Conservation (phyloP, 2,329 filamentous ascomycete species). For the Talaromyces sp. region DNA sequence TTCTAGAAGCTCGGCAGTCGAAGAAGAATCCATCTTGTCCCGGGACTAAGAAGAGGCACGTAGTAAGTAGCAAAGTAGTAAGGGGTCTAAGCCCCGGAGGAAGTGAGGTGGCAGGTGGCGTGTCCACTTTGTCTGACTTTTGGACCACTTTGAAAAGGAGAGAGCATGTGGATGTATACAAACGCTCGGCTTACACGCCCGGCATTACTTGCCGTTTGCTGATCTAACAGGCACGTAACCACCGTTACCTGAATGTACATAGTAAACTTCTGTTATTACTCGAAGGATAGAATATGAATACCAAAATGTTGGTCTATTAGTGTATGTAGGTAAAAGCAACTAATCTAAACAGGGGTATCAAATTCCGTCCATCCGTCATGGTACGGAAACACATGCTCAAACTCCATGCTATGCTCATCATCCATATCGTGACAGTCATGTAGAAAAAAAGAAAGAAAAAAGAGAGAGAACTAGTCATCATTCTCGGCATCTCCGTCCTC, state of each 20-base stretch:
- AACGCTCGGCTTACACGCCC: background rate
- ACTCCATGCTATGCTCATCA: slow-evolving; percentile 26
- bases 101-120: background rate
- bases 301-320: background rate
- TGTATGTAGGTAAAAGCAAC: background rate
- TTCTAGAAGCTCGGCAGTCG: background rate
- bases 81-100: background rate
- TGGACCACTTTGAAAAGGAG: background rate
- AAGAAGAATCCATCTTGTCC: background rate
- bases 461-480: slow-evolving; percentile 4
- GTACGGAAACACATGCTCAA: slow-evolving; percentile 16
- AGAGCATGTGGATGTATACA: background rate
- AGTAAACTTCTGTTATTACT: background rate
- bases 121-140: background rate
- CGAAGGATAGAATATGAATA: background rate
- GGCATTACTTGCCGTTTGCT: background rate
- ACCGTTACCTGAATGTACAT: background rate
- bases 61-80: background rate
- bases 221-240: background rate
- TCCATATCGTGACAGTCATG: slow-evolving; percentile 19
- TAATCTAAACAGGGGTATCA: slow-evolving; percentile 9
- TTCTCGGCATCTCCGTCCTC: slow-evolving; percentile 55
- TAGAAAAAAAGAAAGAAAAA: slow-evolving; percentile 15
- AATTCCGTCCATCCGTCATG: background rate
- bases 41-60: no score